Evolutionary conservation across 768 basidiomycete genomes (phyloP).

Genomic region (Rhodotorula sphaerocarpa): DNA sequence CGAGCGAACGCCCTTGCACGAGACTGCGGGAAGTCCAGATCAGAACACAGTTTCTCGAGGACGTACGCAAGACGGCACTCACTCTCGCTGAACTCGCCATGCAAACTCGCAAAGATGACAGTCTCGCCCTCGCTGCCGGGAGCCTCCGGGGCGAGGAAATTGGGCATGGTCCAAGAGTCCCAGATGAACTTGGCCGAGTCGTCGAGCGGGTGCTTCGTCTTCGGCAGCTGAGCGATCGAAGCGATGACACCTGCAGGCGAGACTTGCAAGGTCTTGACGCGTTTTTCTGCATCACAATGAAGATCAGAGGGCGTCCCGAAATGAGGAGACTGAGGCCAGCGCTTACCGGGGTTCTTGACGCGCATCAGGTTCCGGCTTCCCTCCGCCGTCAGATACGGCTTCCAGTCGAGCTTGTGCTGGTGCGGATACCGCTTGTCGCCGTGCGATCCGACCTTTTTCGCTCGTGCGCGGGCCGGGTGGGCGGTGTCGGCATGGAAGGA

Average conservation of each 20-base stretch:
- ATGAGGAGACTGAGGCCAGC: slow-evolving; percentile 5
- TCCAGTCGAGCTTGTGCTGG: slow-evolving; percentile 75
- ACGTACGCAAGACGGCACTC: too few species aligned
- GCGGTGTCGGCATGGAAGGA: slow-evolving; percentile 78
- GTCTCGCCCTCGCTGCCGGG: slow-evolving; percentile 43
- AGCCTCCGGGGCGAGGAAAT: slow-evolving; percentile 45
- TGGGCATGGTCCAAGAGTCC: slow-evolving; percentile 61
- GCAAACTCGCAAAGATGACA: slow-evolving; percentile 61
- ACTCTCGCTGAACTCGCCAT: slow-evolving; percentile 90
- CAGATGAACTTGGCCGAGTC: slow-evolving; percentile 75
- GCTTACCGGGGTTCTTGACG: slow-evolving; percentile 31
- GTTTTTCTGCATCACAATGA: slow-evolving; percentile 29
- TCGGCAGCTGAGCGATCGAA: slow-evolving; percentile 59
- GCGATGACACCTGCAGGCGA: slow-evolving; percentile 60
- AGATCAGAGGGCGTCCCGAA: slow-evolving; percentile 43
- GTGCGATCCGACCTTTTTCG: slow-evolving; percentile 52
- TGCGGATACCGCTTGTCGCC: slow-evolving; percentile 55
- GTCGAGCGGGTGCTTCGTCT: slow-evolving; percentile 71
- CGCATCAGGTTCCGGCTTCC: slow-evolving; percentile 65
- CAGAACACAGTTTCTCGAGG: slow-evolving; percentile 4
- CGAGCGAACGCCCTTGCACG: slow-evolving; percentile 70
- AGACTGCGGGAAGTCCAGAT: slow-evolving; percentile 47
- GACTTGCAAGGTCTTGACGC: slow-evolving; percentile 55
- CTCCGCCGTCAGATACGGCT: slow-evolving; percentile 48
- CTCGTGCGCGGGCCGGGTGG: slow-evolving; percentile 67